Evolutionary conservation across 176 grass and related monocot genomes (phyloP), one percentile per base, ranked within the genome.

Genomic region (Triticum dicoccoides): DNA sequence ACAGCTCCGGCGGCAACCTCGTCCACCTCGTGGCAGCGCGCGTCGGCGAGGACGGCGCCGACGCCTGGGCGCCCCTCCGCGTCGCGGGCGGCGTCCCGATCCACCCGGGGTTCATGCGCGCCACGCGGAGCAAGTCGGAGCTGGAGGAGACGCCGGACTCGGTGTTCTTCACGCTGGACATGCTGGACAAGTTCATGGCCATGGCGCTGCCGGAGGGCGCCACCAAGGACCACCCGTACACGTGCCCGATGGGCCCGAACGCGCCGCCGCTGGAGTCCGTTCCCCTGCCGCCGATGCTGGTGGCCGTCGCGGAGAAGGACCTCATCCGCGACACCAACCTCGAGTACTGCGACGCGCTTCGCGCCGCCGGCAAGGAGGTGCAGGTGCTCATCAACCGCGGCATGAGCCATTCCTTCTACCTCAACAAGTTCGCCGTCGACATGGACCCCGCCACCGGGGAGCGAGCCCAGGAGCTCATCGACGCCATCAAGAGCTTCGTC

Each of bases 341-440:
- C 7, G 91, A 98, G 91, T 98, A 98, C 85, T 91, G 76, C n/a
- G 86, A 93, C 38, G 87, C 91, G 30, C 72, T 98, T 61, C 89
- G 85, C 27, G 63, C 73, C 21, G 89, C 93, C 10, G 93, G 91
- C 0, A 98, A 98, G 89, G 93, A 92, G 14, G 93, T 95, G 34
- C 87, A 95, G 89, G 72, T 98, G 76, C 44, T 95, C 13, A 8
- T 98, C 52, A 98, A 61, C 85, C 64, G 65, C 74, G 93, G 73
- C 56, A 90, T 98, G 81, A 90, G 93, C 80, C 95, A 98, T 76
- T 83, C 91, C 32, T 98, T 98, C 95, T 98, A 98, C 73, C 95
- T 98, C 47, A 98, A 98, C 83, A 97, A 97, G 76, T 88, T 84
- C 85, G 95, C 95, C 63, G 89, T 97, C 32, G 95, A 97, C 42